phyloP scores from a whole-genome alignment of 495 filamentous ascomycete genomes.

The Schizothecium vesticola region DNA sequence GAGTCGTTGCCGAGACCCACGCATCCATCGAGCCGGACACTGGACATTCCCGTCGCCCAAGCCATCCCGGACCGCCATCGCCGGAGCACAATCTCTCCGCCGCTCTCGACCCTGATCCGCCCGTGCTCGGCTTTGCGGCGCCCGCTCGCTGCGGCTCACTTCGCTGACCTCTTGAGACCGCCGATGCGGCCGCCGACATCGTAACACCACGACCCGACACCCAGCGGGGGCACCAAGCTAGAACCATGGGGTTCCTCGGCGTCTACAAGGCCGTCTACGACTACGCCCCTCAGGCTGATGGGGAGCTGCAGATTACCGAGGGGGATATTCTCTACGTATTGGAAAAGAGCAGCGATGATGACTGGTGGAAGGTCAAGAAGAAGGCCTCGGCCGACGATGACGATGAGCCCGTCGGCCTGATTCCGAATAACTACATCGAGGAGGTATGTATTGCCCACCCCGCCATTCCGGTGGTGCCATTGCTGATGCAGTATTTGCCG shows the following conservation, averaged over 20 bases:
- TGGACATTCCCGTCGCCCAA: neutral
- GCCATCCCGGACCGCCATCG: neutral
- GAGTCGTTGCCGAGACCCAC: neutral
- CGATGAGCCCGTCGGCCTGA: slow-evolving; percentile 87
- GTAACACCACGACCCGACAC: slow-evolving; percentile 2
- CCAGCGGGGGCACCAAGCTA: neutral
- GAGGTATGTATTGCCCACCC: slow-evolving; percentile 59
- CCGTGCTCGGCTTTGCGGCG: neutral
- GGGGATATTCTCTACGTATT: slow-evolving; percentile 90
- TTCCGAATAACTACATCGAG: slow-evolving; percentile 94
- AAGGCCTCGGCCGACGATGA: slow-evolving; percentile 87
- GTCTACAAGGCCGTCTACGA: slow-evolving; percentile 91
- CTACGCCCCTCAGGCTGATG: slow-evolving; percentile 82
- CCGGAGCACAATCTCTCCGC: neutral
- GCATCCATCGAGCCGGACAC: neutral
- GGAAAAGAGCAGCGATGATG: slow-evolving; percentile 83
- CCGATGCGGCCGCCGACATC: slow-evolving; percentile 3
- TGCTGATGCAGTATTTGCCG: neutral
- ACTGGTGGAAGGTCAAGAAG: slow-evolving; percentile 99
- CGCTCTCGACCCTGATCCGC: neutral
- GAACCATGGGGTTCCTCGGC: slow-evolving; percentile 68
- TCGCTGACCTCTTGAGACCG: neutral
- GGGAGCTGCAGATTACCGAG: slow-evolving; percentile 81
- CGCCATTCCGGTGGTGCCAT: neutral
- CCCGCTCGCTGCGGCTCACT: neutral